Base-by-base conservation (phyloP, 768 basidiomycete species). In the Jaapia argillacea region DNA sequence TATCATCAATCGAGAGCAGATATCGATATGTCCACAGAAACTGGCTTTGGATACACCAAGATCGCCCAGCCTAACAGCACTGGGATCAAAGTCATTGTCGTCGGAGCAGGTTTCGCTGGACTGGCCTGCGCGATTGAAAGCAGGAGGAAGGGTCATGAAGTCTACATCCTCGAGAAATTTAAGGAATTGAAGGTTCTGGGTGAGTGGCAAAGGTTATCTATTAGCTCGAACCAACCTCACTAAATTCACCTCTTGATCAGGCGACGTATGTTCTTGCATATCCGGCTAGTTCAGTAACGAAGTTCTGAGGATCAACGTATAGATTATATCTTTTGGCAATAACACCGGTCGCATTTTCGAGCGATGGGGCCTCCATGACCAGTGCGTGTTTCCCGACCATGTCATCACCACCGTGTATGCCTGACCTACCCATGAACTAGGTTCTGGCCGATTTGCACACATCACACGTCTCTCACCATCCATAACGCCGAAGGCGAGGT, bases 81-180 rank as follows among this genome's bases (percentile, higher is more conserved):
- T 14, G 47, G 45, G 12, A 41, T 48, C 46, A 48, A 48, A 33
- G 21, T 48, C 22, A 37, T 46, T 22, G 37, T 48, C 24, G 51
- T 55, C n/a, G 55, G 55, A n/a, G 55, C 55, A 3, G 55, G 55
- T 4, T 53, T 55, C 41, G 55, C 48, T n/a, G 55, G 55, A 0
- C 41, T 56, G 12, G 44, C 52, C 2, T 48, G 48, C 20, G 55
- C 55, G 5, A 55, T 55, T 35, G 55, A 53, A 24, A 31, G 25
- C 6, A 38, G 26, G 4, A 36, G 43, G 18, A 40, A 55, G 28
- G 54, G 54, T 2, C 50, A 52, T 42, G 47, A 52, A 25, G 49
- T 55, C 13, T 37, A 43, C 18, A 28, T 56, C 10, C 24, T 55
- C 4, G 54, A 56, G 45, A 47, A 52, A 31, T 44, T 50, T 18